Evolutionary conservation across 306 rosid genomes (phyloP).

Genomic region (Gynostemma pentaphyllum): DNA sequence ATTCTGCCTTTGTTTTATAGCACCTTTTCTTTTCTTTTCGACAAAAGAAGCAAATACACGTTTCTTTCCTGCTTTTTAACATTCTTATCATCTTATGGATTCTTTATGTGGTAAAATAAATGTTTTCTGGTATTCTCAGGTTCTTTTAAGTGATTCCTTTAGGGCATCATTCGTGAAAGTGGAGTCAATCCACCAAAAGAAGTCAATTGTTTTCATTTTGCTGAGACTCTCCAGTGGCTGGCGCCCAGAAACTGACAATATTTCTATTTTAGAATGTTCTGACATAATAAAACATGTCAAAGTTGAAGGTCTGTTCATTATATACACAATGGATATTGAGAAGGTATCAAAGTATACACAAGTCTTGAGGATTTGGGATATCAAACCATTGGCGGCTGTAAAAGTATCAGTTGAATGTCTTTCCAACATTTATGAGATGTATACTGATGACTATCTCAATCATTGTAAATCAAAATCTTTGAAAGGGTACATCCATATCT

Average conservation of each 20-base stretch:
- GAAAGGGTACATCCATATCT: conserved; percentile 34
- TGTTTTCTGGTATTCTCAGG: conserved; percentile 15
- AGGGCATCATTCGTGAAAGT: conserved; percentile 34
- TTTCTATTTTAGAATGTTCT: conserved; percentile 22
- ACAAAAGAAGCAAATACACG: no score
- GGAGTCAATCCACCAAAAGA: conserved; percentile 21
- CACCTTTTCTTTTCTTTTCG: no score
- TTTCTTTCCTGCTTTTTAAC: background rate
- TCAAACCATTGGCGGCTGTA: conserved; percentile 30
- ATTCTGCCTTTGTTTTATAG: background rate
- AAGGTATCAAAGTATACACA: conserved; percentile 33
- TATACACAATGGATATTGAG: conserved; percentile 40
- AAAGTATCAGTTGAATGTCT: conserved; percentile 34
- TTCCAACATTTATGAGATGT: conserved; percentile 29
- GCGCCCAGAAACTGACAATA: conserved; percentile 29
- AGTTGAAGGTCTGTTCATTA: conserved; percentile 35
- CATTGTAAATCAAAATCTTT: conserved; percentile 27
- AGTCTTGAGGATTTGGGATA: conserved; percentile 61
- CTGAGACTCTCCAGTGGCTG: conserved; percentile 44
- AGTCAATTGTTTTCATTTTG: conserved; percentile 23
- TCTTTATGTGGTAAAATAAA: conserved; percentile 1
- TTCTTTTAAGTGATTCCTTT: conserved; percentile 43
- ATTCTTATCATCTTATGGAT: background rate
- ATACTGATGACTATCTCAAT: conserved; percentile 30
- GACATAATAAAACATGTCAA: conserved; percentile 35